These are phyloP conservation scores for Ascochyta viciae-villosae DNA, from an alignment of 2,329 filamentous ascomycete species.

Conservation along the genomic window DNA sequence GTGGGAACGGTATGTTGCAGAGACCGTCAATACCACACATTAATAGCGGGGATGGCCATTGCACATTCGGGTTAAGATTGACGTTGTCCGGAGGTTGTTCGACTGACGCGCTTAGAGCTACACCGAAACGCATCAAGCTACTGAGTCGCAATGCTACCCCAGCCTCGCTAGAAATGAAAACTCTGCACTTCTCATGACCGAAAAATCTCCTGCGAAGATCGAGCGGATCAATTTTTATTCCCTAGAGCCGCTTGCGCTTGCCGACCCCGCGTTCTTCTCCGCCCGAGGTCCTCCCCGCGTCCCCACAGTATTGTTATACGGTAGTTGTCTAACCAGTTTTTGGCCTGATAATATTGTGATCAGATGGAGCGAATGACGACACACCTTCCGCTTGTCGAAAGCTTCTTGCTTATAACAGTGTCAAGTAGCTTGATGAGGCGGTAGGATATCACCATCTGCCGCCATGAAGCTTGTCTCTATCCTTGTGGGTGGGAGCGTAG, in stretches of 20 bases:
- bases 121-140: neutral
- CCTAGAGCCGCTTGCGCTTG: neutral
- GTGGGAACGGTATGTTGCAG: neutral
- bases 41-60: neutral
- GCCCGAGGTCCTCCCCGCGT: conserved; percentile 3
- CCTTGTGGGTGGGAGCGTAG: conserved; percentile 16
- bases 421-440: neutral
- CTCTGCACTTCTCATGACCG: neutral
- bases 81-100: neutral
- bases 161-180: neutral
- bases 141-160: neutral
- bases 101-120: neutral
- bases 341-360: neutral
- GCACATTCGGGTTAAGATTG: neutral
- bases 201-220: neutral
- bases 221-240: neutral
- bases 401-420: neutral
- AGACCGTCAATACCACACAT: neutral
- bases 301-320: neutral
- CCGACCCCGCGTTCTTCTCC: conserved; percentile 4
- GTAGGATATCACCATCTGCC: neutral
- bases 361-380: conserved; percentile 9
- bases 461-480: conserved; percentile 25
- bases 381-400: neutral
- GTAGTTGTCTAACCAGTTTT: neutral